Base-by-base conservation (phyloP, 1,284 basidiomycete genomes). In the Irpex rosettiformis region DNA sequence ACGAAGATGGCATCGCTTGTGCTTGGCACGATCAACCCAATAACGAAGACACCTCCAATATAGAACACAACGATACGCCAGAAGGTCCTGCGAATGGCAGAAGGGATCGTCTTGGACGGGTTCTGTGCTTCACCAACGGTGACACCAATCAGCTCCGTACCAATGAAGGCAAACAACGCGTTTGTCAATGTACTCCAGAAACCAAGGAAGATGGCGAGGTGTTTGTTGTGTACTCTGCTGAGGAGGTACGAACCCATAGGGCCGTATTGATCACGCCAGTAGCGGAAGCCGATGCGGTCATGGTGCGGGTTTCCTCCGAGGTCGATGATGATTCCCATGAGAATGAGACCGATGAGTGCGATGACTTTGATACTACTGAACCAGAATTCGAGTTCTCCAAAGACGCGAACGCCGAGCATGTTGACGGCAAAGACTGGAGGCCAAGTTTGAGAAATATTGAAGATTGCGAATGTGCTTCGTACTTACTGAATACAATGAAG, bases 21-120 rank as follows among this genome's bases (percentile, higher is more conserved):
- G 63, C 65, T 74, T 40, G 67, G 74, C 27, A 82, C 88, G 57
- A 86, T 78, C 66, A 90, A 74, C 29, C 86, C 81, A 66, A 90
- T 84, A 45, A 88, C 82, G 60, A 91, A 88, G 18, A 84, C 84
- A 33, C 80, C 82, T 24, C 83, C 80, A 33, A 87, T 77, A 64
- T 92, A 93, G 79, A 93, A 93, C 55, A 92, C 73, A 29, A 82
- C 68, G 66, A 88, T 85, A 63, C 84, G 80, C 72, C 72, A 76
- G 71, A 82, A 82, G 18, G 79, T 80, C 66, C 79, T 75, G 59
- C 74, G 73, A 67, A 85, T 83, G 3, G 83, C 83, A 5, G 73
- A 73, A 3, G 84, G 83, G 55, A 86, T 81, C 48, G 80, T 81
- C 70, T 81, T 82, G 55, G 83, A 73, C 5, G 84, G 85, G 69